A percentile compares a stretch with the other conserved stretches of the same genome.
Evolutionary conservation across 2,329 filamentous ascomycete genomes (phyloP).

Genomic region (Ophiostoma novo-ulmi): DNA sequence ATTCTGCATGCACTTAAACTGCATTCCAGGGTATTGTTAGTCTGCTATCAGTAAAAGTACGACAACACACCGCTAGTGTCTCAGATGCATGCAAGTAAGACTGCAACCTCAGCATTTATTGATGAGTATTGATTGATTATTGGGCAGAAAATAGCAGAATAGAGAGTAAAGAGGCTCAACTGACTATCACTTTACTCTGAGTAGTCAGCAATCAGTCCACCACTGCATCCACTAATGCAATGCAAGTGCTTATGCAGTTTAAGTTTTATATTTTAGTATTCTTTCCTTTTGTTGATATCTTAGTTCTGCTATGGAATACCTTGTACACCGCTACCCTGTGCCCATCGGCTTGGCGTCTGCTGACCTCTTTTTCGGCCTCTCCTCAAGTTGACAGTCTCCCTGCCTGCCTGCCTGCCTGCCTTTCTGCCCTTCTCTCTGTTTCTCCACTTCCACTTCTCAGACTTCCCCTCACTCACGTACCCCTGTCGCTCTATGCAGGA

Average conservation of each 20-base stretch:
- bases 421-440: too few relatives aligned
- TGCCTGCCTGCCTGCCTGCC: too few relatives aligned
- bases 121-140: background rate
- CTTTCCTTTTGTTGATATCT: too few relatives aligned
- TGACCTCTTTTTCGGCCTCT: background rate
- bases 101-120: background rate
- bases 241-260: background rate
- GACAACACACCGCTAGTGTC: background rate
- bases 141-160: too few relatives aligned
- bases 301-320: too few relatives aligned
- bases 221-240: background rate
- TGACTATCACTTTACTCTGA: background rate
- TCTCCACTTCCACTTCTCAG: background rate
- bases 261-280: background rate
- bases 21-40: background rate
- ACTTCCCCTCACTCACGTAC: background rate
- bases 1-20: background rate
- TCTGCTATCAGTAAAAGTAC: too few relatives aligned
- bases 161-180: background rate
- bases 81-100: background rate
- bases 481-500: conserved; percentile 13
- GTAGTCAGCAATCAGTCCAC: too few relatives aligned
- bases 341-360: conserved; percentile 2
- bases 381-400: background rate
- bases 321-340: background rate